Conservation (phyloP, 2,329 filamentous ascomycete species). For the Aureobasidium sp. region DNA sequence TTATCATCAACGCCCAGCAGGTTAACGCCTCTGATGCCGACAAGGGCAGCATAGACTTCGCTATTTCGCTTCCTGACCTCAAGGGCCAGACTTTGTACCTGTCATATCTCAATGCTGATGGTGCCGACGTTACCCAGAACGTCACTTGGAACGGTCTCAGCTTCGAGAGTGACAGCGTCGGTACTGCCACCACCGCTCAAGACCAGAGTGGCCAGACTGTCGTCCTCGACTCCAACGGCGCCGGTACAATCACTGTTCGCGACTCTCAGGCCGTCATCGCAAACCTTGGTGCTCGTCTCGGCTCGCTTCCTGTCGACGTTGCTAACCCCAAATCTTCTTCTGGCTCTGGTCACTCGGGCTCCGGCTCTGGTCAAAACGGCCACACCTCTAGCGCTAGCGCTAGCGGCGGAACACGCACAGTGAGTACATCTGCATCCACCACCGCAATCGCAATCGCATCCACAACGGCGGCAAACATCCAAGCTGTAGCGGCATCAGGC, state of each 20-base stretch:
- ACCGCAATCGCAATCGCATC: background rate
- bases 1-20: conserved; percentile 39
- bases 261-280: conserved; percentile 41
- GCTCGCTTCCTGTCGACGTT: conserved; percentile 12
- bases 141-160: conserved; percentile 42
- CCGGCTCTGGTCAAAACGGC: background rate
- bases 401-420: background rate
- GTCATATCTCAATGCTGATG: conserved; percentile 39
- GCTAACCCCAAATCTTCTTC: background rate
- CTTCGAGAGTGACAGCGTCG: conserved; percentile 33
- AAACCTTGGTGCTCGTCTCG: conserved; percentile 34
- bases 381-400: background rate
- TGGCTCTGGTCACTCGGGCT: background rate
- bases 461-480: background rate
- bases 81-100: conserved; percentile 37
- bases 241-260: conserved; percentile 28
- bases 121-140: conserved; percentile 34
- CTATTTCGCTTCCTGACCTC: conserved; percentile 30
- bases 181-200: conserved; percentile 28
- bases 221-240: conserved; percentile 27
- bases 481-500: background rate
- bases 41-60: conserved; percentile 34
- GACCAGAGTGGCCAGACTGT: conserved; percentile 26
- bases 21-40: conserved; percentile 31
- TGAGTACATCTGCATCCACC: background rate